These are phyloP conservation scores for Arthrobotrys sphaeroides DNA, from an alignment of 2,329 filamentous ascomycete genomes.

Conservation along the genomic window DNA sequence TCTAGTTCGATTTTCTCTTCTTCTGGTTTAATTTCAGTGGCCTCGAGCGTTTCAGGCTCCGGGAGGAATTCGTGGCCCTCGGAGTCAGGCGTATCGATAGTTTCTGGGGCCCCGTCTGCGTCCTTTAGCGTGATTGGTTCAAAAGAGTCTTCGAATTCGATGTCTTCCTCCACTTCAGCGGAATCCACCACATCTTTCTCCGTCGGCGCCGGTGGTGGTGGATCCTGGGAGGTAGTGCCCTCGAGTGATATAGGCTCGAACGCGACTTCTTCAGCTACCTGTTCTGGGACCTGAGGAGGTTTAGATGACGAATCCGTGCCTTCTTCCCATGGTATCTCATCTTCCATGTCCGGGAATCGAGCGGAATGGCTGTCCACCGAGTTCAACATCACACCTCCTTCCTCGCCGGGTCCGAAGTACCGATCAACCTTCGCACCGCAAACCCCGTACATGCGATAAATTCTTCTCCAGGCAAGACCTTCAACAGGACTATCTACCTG, in stretches of 20 bases:
- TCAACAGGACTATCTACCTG: slow-evolving; percentile 49
- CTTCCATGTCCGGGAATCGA: slow-evolving; percentile 32
- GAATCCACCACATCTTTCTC: background rate
- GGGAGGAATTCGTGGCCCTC: background rate
- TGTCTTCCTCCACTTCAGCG: background rate
- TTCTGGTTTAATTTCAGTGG: slow-evolving; percentile 10
- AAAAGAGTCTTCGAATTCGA: slow-evolving; percentile 8
- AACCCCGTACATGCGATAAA: slow-evolving; percentile 49
- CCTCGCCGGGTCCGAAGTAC: slow-evolving; percentile 39
- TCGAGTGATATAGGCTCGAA: slow-evolving; percentile 19
- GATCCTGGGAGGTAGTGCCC: background rate
- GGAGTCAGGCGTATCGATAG: background rate
- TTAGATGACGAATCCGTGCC: slow-evolving; percentile 8
- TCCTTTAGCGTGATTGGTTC: slow-evolving; percentile 4
- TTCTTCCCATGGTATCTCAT: slow-evolving; percentile 44
- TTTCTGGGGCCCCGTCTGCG: background rate
- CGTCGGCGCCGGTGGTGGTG: background rate
- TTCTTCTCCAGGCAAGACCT: slow-evolving; percentile 47
- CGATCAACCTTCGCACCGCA: slow-evolving; percentile 36
- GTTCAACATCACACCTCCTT: slow-evolving; percentile 30
- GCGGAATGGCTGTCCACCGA: slow-evolving; percentile 9
- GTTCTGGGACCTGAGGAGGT: background rate
- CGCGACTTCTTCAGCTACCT: background rate
- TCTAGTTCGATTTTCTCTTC: slow-evolving; percentile 29
- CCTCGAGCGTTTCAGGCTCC: slow-evolving; percentile 1